Conservation (phyloP, 352 stramenopile genomes). For the Pythium coloratum region DNA sequence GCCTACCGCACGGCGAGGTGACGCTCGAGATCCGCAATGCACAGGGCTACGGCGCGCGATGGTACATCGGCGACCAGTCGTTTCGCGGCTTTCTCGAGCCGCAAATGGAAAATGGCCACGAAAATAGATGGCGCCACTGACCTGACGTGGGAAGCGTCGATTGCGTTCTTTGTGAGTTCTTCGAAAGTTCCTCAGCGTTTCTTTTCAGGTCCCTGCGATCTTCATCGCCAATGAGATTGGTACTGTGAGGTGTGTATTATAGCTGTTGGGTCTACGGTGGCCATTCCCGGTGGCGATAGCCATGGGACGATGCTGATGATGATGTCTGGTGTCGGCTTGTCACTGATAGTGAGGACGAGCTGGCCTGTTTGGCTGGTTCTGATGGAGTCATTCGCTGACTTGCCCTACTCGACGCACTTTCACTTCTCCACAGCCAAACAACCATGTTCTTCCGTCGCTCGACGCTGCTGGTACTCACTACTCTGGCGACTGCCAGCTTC, state of each 20-base stretch:
- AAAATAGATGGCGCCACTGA: slow-evolving; percentile 69
- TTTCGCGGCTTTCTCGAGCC: slow-evolving; percentile 88
- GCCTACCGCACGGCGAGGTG: slow-evolving; percentile 61
- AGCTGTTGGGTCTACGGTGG: neutral
- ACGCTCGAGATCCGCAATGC: slow-evolving; percentile 75
- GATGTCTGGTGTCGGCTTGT: neutral
- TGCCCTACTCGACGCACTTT: neutral
- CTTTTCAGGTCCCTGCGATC: neutral
- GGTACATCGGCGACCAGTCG: slow-evolving; percentile 52
- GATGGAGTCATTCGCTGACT: neutral
- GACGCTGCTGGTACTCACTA: neutral
- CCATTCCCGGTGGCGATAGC: neutral
- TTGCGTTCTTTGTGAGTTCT: neutral
- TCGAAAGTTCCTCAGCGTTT: neutral
- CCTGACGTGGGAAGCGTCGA: neutral
- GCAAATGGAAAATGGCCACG: slow-evolving; percentile 76
- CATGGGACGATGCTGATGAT: neutral
- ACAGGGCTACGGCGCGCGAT: slow-evolving; percentile 73
- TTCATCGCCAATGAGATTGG: neutral
- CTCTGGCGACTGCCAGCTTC: neutral
- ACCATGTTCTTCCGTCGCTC: neutral
- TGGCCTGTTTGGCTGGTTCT: neutral
- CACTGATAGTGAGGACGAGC: neutral
- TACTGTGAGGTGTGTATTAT: too few relatives aligned
- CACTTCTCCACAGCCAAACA: neutral